A percentile compares a stretch with the other conserved stretches of the same genome.
phyloP scores from a whole-genome alignment of 768 basidiomycete species.

The Xanthoconium purpureum region DNA sequence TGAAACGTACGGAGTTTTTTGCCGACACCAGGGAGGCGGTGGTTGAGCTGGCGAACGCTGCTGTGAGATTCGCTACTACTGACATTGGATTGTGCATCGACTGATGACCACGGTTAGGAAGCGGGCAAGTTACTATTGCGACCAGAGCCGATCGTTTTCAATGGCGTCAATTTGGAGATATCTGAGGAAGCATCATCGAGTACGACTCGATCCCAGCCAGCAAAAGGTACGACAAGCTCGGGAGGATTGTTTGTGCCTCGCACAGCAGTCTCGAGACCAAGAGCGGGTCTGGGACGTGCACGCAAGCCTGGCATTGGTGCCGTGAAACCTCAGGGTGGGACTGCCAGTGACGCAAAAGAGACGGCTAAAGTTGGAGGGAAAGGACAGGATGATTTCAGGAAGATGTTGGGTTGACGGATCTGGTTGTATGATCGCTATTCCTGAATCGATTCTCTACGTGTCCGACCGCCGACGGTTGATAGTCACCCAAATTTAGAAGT shows the following conservation, averaged over 20 bases:
- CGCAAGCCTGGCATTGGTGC: conserved; percentile 38
- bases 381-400: conserved; percentile 81
- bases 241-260: conserved; percentile 67
- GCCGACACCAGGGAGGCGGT: conserved; percentile 56
- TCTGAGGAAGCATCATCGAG: conserved; percentile 48
- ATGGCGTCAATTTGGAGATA: conserved; percentile 57
- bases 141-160: conserved; percentile 68
- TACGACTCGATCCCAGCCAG: conserved; percentile 25
- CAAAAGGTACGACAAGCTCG: conserved; percentile 36
- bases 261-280: conserved; percentile 59
- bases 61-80: conserved; percentile 41
- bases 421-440: not conserved
- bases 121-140: conserved; percentile 75
- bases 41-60: conserved; percentile 62
- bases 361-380: conserved; percentile 17
- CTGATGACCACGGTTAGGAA: conserved; percentile 50
- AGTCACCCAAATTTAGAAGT: not conserved
- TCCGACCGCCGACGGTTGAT: no score
- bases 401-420: conserved; percentile 51
- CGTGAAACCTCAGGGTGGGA: conserved; percentile 12
- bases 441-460: no score
- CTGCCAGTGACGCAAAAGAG: conserved; percentile 8
- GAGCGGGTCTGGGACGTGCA: conserved; percentile 65
- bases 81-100: not conserved
- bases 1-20: conserved; percentile 77